Evolutionary conservation across 176 grass and related monocot genomes (phyloP).

Genomic region (Triticum urartu): DNA sequence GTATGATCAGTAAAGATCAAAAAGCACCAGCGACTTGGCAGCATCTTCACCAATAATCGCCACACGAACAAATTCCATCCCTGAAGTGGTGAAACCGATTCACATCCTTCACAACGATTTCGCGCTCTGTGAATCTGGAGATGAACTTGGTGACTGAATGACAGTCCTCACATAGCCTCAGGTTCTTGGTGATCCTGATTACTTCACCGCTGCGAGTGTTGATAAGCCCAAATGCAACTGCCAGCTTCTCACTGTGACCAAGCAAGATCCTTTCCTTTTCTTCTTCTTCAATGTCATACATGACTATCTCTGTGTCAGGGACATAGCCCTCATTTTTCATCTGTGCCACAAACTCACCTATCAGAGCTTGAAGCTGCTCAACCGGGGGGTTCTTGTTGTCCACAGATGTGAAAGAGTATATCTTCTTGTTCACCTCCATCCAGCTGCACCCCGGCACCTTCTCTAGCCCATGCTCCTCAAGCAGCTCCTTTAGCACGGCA

Average conservation of each 20-base stretch:
- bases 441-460: slow-evolving; percentile 87
- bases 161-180: slow-evolving; percentile 87
- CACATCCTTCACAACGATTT: slow-evolving; percentile 84
- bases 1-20: slow-evolving; percentile 26
- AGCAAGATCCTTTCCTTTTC: slow-evolving; percentile 88
- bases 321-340: slow-evolving; percentile 76
- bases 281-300: slow-evolving; percentile 72
- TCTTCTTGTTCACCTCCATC: slow-evolving; percentile 87
- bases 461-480: slow-evolving; percentile 58
- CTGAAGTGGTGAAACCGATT: slow-evolving; percentile 87
- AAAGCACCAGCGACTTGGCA: background rate
- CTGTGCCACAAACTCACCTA: slow-evolving; percentile 51
- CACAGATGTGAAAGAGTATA: slow-evolving; percentile 60
- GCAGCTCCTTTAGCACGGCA: slow-evolving; percentile 59
- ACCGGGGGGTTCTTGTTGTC: slow-evolving; percentile 66
- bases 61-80: slow-evolving; percentile 74
- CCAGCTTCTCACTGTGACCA: slow-evolving; percentile 88
- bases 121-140: slow-evolving; percentile 65
- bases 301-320: slow-evolving; percentile 58
- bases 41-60: slow-evolving; percentile 74
- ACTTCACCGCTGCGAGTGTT: slow-evolving; percentile 55
- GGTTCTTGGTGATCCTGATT: slow-evolving; percentile 87
- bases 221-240: slow-evolving; percentile 88
- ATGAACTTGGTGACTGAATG: slow-evolving; percentile 89
- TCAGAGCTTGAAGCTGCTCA: slow-evolving; percentile 60